phyloP scores from a whole-genome alignment of 768 basidiomycete species.

The Xerocomus potaroensis region DNA sequence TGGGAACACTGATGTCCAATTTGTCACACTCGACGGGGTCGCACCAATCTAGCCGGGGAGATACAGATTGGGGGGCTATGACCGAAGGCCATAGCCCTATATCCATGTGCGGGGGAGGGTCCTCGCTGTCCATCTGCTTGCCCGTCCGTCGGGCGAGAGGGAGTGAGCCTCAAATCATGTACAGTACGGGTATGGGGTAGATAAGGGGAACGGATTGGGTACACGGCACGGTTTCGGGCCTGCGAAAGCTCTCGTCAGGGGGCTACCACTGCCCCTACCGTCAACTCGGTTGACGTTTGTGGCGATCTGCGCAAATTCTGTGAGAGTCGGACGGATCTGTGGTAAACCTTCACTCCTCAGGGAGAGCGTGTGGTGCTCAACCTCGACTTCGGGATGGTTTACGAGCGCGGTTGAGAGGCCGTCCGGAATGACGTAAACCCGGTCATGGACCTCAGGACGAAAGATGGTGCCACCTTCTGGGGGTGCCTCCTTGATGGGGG shows the following conservation, averaged over 20 bases:
- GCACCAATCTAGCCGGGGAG: too few species aligned
- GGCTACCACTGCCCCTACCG: too few species aligned
- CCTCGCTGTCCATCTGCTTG: too few species aligned
- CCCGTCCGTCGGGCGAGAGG: too few species aligned
- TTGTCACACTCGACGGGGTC: conserved; percentile 7
- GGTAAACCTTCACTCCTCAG: neutral
- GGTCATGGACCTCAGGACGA: conserved; percentile 13
- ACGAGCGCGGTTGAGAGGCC: neutral
- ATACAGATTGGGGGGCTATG: too few species aligned
- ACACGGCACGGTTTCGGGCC: too few species aligned
- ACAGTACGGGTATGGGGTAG: too few species aligned
- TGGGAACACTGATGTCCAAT: conserved; percentile 3
- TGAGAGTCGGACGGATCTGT: neutral
- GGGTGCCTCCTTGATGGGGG: neutral
- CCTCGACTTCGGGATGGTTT: conserved; percentile 7
- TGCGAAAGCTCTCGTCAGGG: too few species aligned
- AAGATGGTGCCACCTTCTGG: neutral
- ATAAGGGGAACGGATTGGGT: too few species aligned
- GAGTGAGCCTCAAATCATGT: too few species aligned
- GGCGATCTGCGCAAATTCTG: conserved; percentile 4
- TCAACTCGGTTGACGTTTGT: conserved; percentile 5
- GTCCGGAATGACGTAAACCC: neutral
- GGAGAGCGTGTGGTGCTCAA: conserved; percentile 9
- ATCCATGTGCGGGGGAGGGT: too few species aligned
- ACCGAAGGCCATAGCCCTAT: too few species aligned